Conservation (phyloP, 805 yeast genomes). For the Lipomyces mesembrius region DNA sequence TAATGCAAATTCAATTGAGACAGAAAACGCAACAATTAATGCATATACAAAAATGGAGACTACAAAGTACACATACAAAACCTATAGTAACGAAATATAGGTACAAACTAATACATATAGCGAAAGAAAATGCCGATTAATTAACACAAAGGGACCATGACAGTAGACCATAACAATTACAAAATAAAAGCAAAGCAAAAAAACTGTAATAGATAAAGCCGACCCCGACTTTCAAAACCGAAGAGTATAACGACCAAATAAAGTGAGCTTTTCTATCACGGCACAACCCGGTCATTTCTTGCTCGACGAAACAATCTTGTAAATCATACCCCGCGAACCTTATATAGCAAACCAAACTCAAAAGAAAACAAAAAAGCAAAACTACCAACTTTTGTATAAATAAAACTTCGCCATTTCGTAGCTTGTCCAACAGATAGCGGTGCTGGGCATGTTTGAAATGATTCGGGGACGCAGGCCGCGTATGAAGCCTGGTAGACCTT, state of each 20-base stretch:
- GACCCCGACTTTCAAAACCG: background rate
- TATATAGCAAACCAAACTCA: background rate
- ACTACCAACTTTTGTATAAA: slow-evolving; percentile 25
- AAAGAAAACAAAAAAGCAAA: background rate
- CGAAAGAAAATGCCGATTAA: background rate
- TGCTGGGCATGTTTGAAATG: slow-evolving; percentile 89
- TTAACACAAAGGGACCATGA: background rate
- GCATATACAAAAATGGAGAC: slow-evolving; percentile 12
- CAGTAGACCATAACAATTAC: background rate
- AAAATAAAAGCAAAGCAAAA: background rate
- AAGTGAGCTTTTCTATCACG: background rate
- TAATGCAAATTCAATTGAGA: background rate
- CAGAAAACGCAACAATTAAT: background rate
- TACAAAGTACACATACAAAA: background rate
- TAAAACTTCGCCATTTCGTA: slow-evolving; percentile 87
- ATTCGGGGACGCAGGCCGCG: slow-evolving; percentile 91
- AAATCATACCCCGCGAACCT: background rate
- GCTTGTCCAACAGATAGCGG: slow-evolving; percentile 97
- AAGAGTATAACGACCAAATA: background rate
- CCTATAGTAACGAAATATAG: background rate
- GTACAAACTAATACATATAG: slow-evolving; percentile 4
- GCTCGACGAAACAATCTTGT: background rate
- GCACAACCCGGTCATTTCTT: background rate
- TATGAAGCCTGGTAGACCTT: slow-evolving; percentile 64
- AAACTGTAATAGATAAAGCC: background rate